phyloP scores from a whole-genome alignment of 805 yeast species.

The Saccharomycopsis capsularis region DNA sequence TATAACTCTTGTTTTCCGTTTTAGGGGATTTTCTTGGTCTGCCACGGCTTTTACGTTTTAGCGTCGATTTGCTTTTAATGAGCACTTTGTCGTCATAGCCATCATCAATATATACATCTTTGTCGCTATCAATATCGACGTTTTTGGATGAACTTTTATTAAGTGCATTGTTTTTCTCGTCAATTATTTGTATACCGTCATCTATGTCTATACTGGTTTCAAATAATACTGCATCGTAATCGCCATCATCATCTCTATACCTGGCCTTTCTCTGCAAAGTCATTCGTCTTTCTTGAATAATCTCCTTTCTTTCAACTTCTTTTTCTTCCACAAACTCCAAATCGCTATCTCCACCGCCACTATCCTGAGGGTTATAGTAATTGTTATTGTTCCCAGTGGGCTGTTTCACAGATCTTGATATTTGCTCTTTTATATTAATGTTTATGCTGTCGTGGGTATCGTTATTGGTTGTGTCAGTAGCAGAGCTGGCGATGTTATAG shows the following conservation, averaged over 20 bases:
- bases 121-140: not conserved
- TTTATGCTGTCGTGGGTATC: too few species aligned
- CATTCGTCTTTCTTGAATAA: not conserved
- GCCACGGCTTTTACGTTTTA: not conserved
- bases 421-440: too few species aligned
- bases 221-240: too few species aligned
- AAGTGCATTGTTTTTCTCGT: not conserved
- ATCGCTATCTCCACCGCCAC: not conserved
- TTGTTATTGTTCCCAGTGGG: too few species aligned
- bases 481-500: not conserved
- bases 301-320: not conserved
- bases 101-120: not conserved
- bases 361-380: not conserved
- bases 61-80: too few species aligned
- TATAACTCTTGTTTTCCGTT: not conserved
- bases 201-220: not conserved
- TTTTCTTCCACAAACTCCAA: not conserved
- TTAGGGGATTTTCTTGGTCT: not conserved
- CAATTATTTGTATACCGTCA: not conserved
- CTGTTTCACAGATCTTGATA: too few species aligned
- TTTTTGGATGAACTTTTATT: not conserved
- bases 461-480: not conserved
- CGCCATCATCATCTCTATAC: too few species aligned
- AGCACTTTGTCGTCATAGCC: not conserved
- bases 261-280: not conserved